Conservation (phyloP, 2,329 filamentous ascomycete genomes). For the Cladosporium austrohemisphaericum region DNA sequence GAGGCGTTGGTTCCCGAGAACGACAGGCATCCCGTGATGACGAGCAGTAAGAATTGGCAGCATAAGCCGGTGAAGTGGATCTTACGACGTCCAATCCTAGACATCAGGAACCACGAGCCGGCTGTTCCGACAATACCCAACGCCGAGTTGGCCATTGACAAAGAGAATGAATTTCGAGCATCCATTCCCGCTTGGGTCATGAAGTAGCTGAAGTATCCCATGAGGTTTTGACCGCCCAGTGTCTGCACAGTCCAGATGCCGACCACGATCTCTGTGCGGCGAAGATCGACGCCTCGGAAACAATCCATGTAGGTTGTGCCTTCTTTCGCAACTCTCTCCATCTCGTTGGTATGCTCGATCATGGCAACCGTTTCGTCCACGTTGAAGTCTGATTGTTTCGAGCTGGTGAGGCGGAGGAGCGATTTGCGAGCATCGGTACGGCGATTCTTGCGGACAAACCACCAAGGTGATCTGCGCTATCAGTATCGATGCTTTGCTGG, state of each 20-base stretch:
- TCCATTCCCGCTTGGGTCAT: conserved; percentile 43
- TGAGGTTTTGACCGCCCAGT: conserved; percentile 5
- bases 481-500: neutral
- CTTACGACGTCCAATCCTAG: conserved; percentile 64
- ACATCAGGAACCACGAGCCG: conserved; percentile 75
- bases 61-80: conserved; percentile 72
- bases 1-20: conserved; percentile 46
- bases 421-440: conserved; percentile 17
- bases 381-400: conserved; percentile 43
- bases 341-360: conserved; percentile 72
- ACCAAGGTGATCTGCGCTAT: conserved; percentile 22
- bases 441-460: conserved; percentile 28
- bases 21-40: conserved; percentile 46
- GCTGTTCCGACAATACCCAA: conserved; percentile 73
- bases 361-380: conserved; percentile 79
- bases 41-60: conserved; percentile 67
- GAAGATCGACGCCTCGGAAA: conserved; percentile 33
- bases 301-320: conserved; percentile 29
- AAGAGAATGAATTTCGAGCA: conserved; percentile 38
- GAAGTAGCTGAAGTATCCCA: conserved; percentile 42
- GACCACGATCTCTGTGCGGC: conserved; percentile 47
- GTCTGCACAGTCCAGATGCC: conserved; percentile 45
- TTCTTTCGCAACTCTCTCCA: conserved; percentile 15
- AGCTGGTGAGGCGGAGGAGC: conserved; percentile 17
- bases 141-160: conserved; percentile 52